A percentile compares a stretch with the other conserved stretches of the same genome.
phyloP scores from a whole-genome alignment of 2,329 filamentous ascomycete species.

The Rutstroemia sydowiana region DNA sequence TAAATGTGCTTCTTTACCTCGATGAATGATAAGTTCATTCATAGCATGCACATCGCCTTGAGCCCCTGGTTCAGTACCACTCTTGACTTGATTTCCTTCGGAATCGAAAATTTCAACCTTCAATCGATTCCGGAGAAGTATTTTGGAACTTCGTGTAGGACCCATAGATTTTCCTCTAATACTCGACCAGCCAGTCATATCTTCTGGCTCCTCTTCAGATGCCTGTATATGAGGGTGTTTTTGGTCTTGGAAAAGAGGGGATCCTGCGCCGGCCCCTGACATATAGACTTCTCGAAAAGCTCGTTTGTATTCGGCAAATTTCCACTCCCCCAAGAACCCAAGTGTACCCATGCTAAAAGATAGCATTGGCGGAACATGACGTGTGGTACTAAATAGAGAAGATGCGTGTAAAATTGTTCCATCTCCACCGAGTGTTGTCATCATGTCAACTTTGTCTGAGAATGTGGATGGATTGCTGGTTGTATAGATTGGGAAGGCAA shows the following conservation, averaged over 20 bases:
- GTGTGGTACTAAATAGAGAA: constrained; percentile 75
- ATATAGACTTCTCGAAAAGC: constrained; percentile 92
- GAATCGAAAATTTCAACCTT: constrained; percentile 78
- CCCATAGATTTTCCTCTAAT: constrained; percentile 79
- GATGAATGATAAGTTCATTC: constrained; percentile 92
- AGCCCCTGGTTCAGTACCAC: constrained; percentile 27
- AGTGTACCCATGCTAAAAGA: constrained; percentile 96
- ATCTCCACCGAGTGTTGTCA: constrained; percentile 87
- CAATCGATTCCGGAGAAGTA: constrained; percentile 79
- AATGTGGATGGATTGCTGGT: constrained; percentile 39
- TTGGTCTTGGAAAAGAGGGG: constrained; percentile 24
- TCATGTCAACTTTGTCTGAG: constrained; percentile 76
- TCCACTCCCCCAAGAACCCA: constrained; percentile 94
- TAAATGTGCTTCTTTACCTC: constrained; percentile 82
- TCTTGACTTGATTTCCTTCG: constrained; percentile 51
- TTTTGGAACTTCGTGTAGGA: constrained; percentile 62
- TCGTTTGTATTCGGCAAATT: constrained; percentile 84
- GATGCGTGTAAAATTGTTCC: constrained; percentile 83
- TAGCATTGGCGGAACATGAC: constrained; percentile 79
- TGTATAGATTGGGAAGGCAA: constrained; percentile 69
- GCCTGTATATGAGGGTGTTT: constrained; percentile 26
- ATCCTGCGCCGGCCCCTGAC: constrained; percentile 50
- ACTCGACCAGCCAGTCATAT: constrained; percentile 58
- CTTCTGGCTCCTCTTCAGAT: constrained; percentile 21
- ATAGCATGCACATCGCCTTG: constrained; percentile 55